A percentile compares a stretch with the other conserved stretches of the same genome.
Conservation (phyloP, 2,329 filamentous ascomycete genomes). For the Scedosporium apiospermum region DNA sequence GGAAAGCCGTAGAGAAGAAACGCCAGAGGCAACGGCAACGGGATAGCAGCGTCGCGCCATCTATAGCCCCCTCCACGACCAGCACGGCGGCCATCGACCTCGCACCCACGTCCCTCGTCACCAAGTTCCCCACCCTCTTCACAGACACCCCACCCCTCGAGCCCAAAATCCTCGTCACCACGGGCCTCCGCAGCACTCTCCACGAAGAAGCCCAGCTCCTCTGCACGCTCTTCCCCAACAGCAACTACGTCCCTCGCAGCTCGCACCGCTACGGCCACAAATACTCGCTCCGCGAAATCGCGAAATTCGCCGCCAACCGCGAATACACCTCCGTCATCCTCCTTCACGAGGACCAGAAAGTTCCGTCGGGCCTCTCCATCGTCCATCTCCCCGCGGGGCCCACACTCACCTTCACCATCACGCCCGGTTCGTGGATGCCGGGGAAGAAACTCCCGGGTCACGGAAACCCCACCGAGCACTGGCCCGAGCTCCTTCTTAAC, state of each 20-base stretch:
- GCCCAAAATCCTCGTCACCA: conserved; percentile 89
- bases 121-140: conserved; percentile 56
- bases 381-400: conserved; percentile 78
- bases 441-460: conserved; percentile 83
- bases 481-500: conserved; percentile 83
- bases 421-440: conserved; percentile 67
- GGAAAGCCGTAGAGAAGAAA: conserved; percentile 15
- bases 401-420: conserved; percentile 86
- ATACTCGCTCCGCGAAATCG: conserved; percentile 86
- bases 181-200: conserved; percentile 77
- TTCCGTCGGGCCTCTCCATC: conserved; percentile 70
- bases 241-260: conserved; percentile 77
- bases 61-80: conserved; percentile 48
- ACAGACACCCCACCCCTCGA: conserved; percentile 45
- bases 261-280: conserved; percentile 79
- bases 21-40: neutral
- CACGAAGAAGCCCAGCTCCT: conserved; percentile 75
- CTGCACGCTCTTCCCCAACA: conserved; percentile 75
- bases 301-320: conserved; percentile 71
- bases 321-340: conserved; percentile 79
- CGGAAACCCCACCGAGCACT: conserved; percentile 78
- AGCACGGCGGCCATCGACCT: conserved; percentile 52
- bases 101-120: conserved; percentile 47
- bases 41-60: conserved; percentile 43
- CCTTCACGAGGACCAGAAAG: conserved; percentile 82